Percentiles rank a stretch among this genome's conserved stretches.
Conservation (phyloP, 2,329 filamentous ascomycete species). For the Magnaporthales sp. region DNA sequence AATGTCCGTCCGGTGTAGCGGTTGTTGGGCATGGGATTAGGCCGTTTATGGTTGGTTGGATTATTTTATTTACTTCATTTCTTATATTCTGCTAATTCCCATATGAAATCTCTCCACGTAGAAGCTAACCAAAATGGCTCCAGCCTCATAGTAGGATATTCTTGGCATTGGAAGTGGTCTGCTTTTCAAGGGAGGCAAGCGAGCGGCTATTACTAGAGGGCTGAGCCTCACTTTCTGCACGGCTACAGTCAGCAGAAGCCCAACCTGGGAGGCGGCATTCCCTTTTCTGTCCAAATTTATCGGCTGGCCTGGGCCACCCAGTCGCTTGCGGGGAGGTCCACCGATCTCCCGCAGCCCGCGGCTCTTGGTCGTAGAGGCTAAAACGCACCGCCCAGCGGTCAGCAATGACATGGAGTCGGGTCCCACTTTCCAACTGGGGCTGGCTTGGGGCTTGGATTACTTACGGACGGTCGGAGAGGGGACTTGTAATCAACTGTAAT, state of each 20-base stretch:
- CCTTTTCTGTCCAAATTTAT: neutral
- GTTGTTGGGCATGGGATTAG: neutral
- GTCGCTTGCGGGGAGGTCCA: neutral
- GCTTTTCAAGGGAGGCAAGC: neutral
- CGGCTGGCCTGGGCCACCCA: neutral
- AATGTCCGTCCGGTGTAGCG: neutral
- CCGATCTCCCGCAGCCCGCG: neutral
- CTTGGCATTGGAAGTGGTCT: neutral
- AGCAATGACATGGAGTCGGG: neutral
- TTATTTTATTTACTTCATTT: too few species aligned
- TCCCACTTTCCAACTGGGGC: neutral
- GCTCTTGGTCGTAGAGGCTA: neutral
- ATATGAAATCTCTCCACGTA: neutral
- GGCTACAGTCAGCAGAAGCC: neutral
- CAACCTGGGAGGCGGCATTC: neutral
- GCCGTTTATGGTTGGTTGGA: neutral
- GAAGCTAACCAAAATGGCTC: neutral
- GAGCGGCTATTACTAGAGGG: neutral
- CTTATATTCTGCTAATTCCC: neutral
- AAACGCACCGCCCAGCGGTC: neutral
- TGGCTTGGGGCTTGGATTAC: neutral
- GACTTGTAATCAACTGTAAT: neutral
- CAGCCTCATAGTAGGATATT: neutral
- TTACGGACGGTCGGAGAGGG: neutral
- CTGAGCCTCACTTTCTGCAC: neutral